A percentile compares a stretch with the other conserved stretches of the same genome.
These are phyloP conservation scores for Trichoderma asperellum DNA, from an alignment of 2,329 filamentous ascomycete species.

Conservation along the genomic window DNA sequence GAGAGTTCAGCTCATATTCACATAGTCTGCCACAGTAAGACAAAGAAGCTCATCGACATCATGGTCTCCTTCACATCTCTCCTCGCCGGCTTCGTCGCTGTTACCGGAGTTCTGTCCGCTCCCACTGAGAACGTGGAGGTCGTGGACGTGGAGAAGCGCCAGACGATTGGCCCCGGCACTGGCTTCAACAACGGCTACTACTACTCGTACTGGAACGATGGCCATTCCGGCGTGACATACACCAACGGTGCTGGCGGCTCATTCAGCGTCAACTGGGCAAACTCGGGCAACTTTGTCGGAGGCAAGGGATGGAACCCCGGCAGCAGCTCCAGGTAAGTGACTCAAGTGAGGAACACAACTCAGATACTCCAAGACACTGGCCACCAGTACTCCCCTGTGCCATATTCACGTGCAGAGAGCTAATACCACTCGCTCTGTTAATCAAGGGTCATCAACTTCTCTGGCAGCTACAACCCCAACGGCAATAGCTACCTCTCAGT, in stretches of 20 bases:
- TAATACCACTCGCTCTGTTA: background rate
- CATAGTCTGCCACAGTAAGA: background rate
- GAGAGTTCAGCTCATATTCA: background rate
- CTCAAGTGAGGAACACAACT: too few relatives aligned
- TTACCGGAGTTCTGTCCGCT: conserved; percentile 15
- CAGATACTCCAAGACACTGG: too few relatives aligned
- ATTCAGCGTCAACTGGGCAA: conserved; percentile 24
- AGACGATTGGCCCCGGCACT: conserved; percentile 11
- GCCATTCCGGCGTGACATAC: conserved; percentile 15
- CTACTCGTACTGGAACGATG: conserved; percentile 24
- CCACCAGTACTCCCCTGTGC: too few relatives aligned
- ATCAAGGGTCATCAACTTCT: conserved; percentile 19
- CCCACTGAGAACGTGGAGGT: conserved; percentile 2
- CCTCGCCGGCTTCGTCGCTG: conserved; percentile 13
- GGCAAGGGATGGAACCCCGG: conserved; percentile 25
- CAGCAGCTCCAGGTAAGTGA: conserved; percentile 13
- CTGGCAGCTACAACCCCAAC: conserved; percentile 19
- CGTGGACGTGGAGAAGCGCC: conserved; percentile 15
- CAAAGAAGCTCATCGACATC: background rate
- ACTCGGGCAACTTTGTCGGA: conserved; percentile 24
- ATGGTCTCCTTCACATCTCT: conserved; percentile 22
- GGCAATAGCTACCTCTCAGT: conserved; percentile 26
- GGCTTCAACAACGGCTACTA: conserved; percentile 19
- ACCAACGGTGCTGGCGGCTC: conserved; percentile 15
- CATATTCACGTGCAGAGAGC: background rate